These are phyloP conservation scores for Fusarium albosuccineum DNA, from an alignment of 2,329 filamentous ascomycete genomes.

Conservation along the genomic window DNA sequence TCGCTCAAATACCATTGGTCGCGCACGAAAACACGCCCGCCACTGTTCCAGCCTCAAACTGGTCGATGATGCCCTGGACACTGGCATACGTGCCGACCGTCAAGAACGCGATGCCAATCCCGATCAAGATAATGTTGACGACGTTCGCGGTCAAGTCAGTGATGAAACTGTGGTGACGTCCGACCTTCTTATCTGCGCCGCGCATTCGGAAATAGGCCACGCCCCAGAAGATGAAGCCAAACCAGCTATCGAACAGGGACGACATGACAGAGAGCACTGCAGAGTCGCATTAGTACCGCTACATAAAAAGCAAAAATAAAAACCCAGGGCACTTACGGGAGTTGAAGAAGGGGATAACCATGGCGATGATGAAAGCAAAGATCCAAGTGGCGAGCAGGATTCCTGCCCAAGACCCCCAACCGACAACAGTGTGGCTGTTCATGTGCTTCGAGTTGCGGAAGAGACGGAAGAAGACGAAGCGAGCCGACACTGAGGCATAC, in stretches of 20 bases:
- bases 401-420: conserved; percentile 82
- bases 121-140: conserved; percentile 80
- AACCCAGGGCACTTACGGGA: conserved; percentile 65
- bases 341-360: conserved; percentile 94
- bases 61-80: conserved; percentile 80
- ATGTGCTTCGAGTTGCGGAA: conserved; percentile 86
- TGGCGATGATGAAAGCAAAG: conserved; percentile 91
- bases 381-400: conserved; percentile 82
- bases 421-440: conserved; percentile 81
- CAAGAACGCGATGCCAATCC: conserved; percentile 84
- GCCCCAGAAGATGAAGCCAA: conserved; percentile 96
- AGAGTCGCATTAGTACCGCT: conserved; percentile 28
- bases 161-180: conserved; percentile 63
- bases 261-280: conserved; percentile 79
- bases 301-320: background rate
- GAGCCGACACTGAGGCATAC: conserved; percentile 89
- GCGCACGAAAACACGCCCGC: conserved; percentile 81
- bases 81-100: conserved; percentile 84
- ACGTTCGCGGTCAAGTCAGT: conserved; percentile 67
- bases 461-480: conserved; percentile 92
- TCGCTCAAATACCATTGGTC: conserved; percentile 70
- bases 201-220: conserved; percentile 85
- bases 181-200: conserved; percentile 68
- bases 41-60: conserved; percentile 74
- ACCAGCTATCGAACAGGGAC: conserved; percentile 93